Evolutionary conservation across 257 asterid species (phyloP).

Genomic region (Cinchona pubescens): DNA sequence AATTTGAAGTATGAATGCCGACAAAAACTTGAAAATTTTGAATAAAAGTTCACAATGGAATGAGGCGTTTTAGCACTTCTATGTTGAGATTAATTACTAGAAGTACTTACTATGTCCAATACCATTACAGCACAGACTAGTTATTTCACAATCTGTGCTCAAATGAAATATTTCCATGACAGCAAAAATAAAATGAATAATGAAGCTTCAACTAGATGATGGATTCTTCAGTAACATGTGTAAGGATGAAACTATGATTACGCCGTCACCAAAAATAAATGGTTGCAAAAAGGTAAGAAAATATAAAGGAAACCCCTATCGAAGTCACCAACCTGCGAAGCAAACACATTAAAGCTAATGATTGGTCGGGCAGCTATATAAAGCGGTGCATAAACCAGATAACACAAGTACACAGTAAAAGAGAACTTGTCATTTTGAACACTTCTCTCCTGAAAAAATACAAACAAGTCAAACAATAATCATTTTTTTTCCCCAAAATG

Average conservation of each 20-base stretch:
- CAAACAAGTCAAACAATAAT: slow-evolving; percentile 17
- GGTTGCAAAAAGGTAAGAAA: neutral
- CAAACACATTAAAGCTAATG: slow-evolving; percentile 94
- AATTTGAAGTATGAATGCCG: neutral
- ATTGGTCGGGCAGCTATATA: slow-evolving; percentile 98
- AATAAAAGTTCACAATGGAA: neutral
- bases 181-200: neutral
- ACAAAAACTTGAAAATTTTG: neutral
- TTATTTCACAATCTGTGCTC: neutral
- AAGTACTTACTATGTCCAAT: neutral
- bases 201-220: neutral
- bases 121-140: neutral
- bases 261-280: neutral
- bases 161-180: neutral
- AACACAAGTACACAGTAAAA: slow-evolving; percentile 70
- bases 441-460: slow-evolving; percentile 67
- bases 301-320: neutral
- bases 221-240: slow-evolving; percentile 9
- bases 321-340: slow-evolving; percentile 73
- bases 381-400: slow-evolving; percentile 90
- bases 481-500: slow-evolving; percentile 8
- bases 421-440: slow-evolving; percentile 61
- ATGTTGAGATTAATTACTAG: neutral
- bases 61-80: neutral
- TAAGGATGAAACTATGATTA: neutral